Evolutionary conservation across 768 basidiomycete genomes (phyloP).

Genomic region (Boletellus sp.): DNA sequence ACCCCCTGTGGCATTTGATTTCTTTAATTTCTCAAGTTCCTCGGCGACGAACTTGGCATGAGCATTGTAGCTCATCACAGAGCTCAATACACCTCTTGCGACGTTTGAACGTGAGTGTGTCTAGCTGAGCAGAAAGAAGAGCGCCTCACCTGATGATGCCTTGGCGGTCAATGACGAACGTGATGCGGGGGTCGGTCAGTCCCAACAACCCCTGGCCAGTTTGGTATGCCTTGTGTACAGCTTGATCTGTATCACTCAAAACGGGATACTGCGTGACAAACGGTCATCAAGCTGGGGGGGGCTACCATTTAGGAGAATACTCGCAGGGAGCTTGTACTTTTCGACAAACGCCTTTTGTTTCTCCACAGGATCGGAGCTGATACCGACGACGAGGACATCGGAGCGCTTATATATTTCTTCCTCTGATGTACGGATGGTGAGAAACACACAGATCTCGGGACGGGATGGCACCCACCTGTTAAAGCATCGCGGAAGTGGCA

Average conservation of each 20-base stretch:
- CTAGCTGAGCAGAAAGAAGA: not conserved
- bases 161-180: slow-evolving; percentile 71
- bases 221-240: slow-evolving; percentile 58
- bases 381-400: slow-evolving; percentile 65
- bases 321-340: slow-evolving; percentile 61
- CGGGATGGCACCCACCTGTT: slow-evolving; percentile 41
- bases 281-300: not conserved
- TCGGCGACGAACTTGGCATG: slow-evolving; percentile 71
- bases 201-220: slow-evolving; percentile 71
- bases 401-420: slow-evolving; percentile 61
- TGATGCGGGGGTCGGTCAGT: slow-evolving; percentile 58
- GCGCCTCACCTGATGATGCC: slow-evolving; percentile 58
- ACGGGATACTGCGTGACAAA: slow-evolving; percentile 59
- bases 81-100: slow-evolving; percentile 53
- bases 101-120: slow-evolving; percentile 1
- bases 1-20: not conserved
- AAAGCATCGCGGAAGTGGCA: slow-evolving; percentile 81
- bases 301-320: slow-evolving; percentile 12
- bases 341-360: slow-evolving; percentile 76
- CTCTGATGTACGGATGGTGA: slow-evolving; percentile 35
- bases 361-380: slow-evolving; percentile 68
- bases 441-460: not conserved
- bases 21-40: slow-evolving; percentile 52
- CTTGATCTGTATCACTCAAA: slow-evolving; percentile 65
- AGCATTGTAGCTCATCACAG: slow-evolving; percentile 57